Percentiles rank a stretch among this genome's conserved stretches.
Evolutionary conservation across 768 basidiomycete genomes (phyloP).

Genomic region (Clitopilus hobsonii): DNA sequence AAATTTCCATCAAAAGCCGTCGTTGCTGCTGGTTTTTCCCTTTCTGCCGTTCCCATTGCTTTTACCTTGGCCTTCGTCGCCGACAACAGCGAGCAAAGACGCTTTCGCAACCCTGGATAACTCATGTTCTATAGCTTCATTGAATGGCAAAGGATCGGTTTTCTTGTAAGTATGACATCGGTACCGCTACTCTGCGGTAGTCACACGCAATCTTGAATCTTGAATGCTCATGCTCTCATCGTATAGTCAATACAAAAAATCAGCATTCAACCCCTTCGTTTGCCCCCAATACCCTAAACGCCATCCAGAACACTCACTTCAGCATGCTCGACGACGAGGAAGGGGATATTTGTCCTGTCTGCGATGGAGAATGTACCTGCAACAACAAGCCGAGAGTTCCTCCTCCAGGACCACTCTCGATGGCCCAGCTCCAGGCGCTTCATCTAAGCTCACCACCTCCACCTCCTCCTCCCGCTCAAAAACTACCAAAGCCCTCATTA

Average conservation of each 20-base stretch:
- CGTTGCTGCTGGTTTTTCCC: background rate
- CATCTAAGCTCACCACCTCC: conserved; percentile 28
- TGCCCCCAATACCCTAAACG: conserved; percentile 63
- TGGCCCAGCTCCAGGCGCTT: conserved; percentile 31
- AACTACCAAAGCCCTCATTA: conserved; percentile 34
- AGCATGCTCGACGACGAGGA: conserved; percentile 64
- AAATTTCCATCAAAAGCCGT: conserved; percentile 11
- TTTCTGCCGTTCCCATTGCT: background rate
- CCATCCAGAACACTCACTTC: conserved; percentile 28
- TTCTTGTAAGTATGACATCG: conserved; percentile 2
- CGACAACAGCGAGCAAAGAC: conserved; percentile 1
- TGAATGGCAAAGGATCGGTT: background rate
- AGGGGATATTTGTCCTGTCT: conserved; percentile 85
- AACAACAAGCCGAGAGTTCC: conserved; percentile 35
- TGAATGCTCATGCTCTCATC: background rate
- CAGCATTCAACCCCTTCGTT: conserved; percentile 52
- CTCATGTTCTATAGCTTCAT: conserved; percentile 5
- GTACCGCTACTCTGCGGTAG: no score
- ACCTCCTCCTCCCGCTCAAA: conserved; percentile 20
- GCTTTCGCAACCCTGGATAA: conserved; percentile 2
- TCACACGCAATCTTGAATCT: no score
- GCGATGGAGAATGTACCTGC: conserved; percentile 89
- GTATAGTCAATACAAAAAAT: conserved; percentile 34
- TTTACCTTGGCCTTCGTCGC: background rate
- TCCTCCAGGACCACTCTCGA: conserved; percentile 26